Evolutionary conservation across 148 eudicot genomes (phyloP), one percentile per base, ranked within the genome.

Genomic region (Euryodendron excelsum): DNA sequence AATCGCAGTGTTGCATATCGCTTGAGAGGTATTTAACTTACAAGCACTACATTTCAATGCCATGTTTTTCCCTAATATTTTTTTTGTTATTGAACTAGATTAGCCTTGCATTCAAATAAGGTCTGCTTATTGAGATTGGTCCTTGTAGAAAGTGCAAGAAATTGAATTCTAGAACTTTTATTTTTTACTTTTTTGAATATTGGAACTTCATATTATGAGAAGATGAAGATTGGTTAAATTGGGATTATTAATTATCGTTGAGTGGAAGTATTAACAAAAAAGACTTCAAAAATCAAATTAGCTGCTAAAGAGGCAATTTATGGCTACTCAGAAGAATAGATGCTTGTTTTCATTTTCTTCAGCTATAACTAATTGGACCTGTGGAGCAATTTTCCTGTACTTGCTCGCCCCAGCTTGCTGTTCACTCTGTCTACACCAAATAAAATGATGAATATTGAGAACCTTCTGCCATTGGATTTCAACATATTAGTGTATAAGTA

Each of bases 1-100:
- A 91, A 96, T 86, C 91, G 89, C 21, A 96, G 99, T 55, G 94
- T 96, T 76, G 98, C 98, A 17, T 87, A 91, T 89, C 93, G 89
- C 62, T 80, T 96, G 75, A 86, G 98, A 90, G 98, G 98, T 95
- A 82, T 69, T 68, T 37, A 37, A 72, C 36, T 77, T 45, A 28
- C 50, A 58, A 75, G 56, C 63, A 31, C 30, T 18, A 60, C 13
- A 12, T 48, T 52, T 52, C 5, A 13, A 50, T 34, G n/a, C 53
- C 56, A 21, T 65, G 28, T 25, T 70, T 34, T 79, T 47, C 23
- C 7, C 53, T 30, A 34, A n/a, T n/a, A 20, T 41, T 7, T 27
- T 60, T 23, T 41, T 0, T 30, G 27, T 63, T 45, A 37, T 55
- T 17, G 59, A 48, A 10, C 47, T 39, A 45, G 31, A 37, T 31